Evolutionary conservation across 805 yeast genomes (phyloP), one percentile per base, ranked within the genome.

Genomic region (Candida methanosorbosa): DNA sequence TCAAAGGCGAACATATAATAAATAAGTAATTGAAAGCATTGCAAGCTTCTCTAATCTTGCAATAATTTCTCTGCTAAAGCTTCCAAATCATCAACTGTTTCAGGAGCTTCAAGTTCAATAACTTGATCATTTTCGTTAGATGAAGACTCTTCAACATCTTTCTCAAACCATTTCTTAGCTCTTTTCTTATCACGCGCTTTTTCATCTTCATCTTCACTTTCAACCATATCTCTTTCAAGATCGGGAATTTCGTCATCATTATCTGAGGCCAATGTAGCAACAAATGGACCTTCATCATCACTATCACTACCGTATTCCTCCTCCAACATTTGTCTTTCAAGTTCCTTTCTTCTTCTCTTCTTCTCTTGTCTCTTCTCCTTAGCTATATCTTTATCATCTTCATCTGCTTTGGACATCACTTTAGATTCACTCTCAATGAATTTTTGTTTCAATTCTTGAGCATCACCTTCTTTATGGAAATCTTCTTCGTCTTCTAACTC

Each of bases 81-180:
- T 66, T 92, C 98, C 58, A 92, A 70, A 52, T 92, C 98, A 57
- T 86, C 96, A 55, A 92, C 66, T 14, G 95, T 82, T 49, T 85
- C 82, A 13, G 97, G 97, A 48, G 78, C 84, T 46, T 84, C 94
- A 30, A 84, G 66, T 61, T 88, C 95, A 40, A 83, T 63, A 31
- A 81, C 61, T 9, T 45, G 47, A 4, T 48, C 46, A 12, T 41
- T 42, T 11, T 48, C 50, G 9, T 5, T 13, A 9, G 19, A 9
- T 7, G 9, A 20, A 19, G 14, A 15, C 5, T 8, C 18, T 8
- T 21, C 20, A 4, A 39, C 32, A 30, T 57, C 58, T 36, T 55
- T 58, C 43, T 67, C 65, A 45, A 70, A 71, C 78, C 77, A 72
- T 48, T 63, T 70, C 44, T 42, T 48, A 65, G 68, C 52, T 60